A percentile compares a stretch with the other conserved stretches of the same genome.
These are phyloP conservation scores for Podospora appendiculata DNA, from an alignment of 495 filamentous ascomycete species.

Conservation along the genomic window DNA sequence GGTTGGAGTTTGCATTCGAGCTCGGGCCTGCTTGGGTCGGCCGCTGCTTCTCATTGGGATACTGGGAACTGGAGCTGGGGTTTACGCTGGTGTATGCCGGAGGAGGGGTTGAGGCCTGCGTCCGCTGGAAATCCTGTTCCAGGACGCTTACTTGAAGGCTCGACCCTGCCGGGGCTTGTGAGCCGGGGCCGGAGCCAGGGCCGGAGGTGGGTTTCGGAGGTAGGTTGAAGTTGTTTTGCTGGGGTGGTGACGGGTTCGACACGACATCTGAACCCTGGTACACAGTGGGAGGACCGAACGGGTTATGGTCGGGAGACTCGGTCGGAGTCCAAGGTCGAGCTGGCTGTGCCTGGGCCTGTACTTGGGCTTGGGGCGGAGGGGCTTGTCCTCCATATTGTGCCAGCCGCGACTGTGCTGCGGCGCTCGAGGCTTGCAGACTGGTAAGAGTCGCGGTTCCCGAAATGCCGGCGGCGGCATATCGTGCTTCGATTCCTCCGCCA, in stretches of 20 bases:
- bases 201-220: constrained; percentile 19
- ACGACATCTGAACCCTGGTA: constrained; percentile 72
- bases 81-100: constrained; percentile 85
- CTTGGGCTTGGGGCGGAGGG: constrained; percentile 19
- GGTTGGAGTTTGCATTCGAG: constrained; percentile 27
- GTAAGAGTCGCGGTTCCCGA: constrained; percentile 75
- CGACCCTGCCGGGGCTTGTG: constrained; percentile 14
- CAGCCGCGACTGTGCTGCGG: constrained; percentile 68
- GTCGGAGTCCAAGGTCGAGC: constrained; percentile 92
- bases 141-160: constrained; percentile 53
- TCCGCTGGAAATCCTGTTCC: constrained; percentile 79
- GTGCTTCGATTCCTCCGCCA: constrained; percentile 75
- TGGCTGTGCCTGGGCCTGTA: constrained; percentile 41
- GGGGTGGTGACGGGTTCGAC: constrained; percentile 24
- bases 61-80: constrained; percentile 43
- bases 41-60: constrained; percentile 69
- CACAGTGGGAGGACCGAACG: constrained; percentile 85
- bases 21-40: constrained; percentile 32
- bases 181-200: constrained; percentile 3
- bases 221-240: constrained; percentile 21
- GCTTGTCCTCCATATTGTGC: constrained; percentile 57
- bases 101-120: constrained; percentile 81
- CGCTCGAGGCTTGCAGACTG: constrained; percentile 71
- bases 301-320: constrained; percentile 77
- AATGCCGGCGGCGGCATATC: constrained; percentile 83